Evolutionary conservation across 495 filamentous ascomycete species (phyloP), one percentile per base, ranked within the genome.

Genomic region (Ramalina intermedia): DNA sequence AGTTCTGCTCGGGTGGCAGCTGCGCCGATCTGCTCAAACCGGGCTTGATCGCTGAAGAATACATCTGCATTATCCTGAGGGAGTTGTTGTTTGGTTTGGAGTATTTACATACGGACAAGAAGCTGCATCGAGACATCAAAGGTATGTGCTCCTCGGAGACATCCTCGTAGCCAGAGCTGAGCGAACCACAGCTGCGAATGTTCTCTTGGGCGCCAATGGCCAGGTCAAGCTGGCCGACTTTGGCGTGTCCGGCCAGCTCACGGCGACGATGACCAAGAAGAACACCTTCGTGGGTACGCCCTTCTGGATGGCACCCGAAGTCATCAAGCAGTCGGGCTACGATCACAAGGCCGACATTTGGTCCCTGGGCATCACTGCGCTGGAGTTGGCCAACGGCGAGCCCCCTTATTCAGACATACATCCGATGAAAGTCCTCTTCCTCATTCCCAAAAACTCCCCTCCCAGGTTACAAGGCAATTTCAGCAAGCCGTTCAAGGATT

Each of bases 251-350:
- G 88, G 90, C 13, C 91, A 98, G 59, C 72, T 98, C n/a, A 89
- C 90, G 20, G 87, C 87, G 2, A 96, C 91, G n/a, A 96, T 96
- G 85, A 95, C 93, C 21, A 94, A 96, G 68, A 95, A 95, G 65
- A 98, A 96, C 59, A 98, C 91, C 0, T 98, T 98, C 61, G 91
- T 98, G 20, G 91, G 91, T 13, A 96, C 91, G 2, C 91, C 91
- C 1, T 98, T 96, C 66, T 98, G 91, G 91, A 98, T 98, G 91
- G 91, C 91, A 4, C 91, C 91, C 8, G 91, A 98, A 63, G 91
- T 98, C 27, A 98, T 98, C 64, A 94, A 94, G 69, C 88, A 94
- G 61, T 91, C 86, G 45, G 91, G 91, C 37, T 98, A 98, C 65
- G 90, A 96, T 58, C 88, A 94, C 67, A 98, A 96, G 68, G 93